phyloP scores from a whole-genome alignment of 805 yeast genomes.

The Myxozyma vanderwaltii region DNA sequence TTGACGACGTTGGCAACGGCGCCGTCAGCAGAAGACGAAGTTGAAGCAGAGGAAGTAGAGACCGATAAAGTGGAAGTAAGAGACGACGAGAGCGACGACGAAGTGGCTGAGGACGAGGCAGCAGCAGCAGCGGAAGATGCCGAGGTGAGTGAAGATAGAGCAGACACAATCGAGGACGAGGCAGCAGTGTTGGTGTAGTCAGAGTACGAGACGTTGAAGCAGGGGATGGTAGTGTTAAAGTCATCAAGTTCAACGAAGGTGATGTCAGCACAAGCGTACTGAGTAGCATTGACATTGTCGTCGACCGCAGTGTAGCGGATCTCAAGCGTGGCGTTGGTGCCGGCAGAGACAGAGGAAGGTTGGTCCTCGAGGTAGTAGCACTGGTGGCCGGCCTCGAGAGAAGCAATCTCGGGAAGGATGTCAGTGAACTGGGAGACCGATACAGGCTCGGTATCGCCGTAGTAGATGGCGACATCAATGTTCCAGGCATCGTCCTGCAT shows the following conservation, averaged over 20 bases:
- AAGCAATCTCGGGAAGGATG: slow-evolving; percentile 30
- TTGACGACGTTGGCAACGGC: slow-evolving; percentile 3
- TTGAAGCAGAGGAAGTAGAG: not conserved
- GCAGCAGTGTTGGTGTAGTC: slow-evolving; percentile 14
- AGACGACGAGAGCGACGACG: slow-evolving; percentile 1
- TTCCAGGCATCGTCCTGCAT: slow-evolving; percentile 49
- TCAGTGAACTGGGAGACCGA: slow-evolving; percentile 48
- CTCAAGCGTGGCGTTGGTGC: slow-evolving; percentile 51
- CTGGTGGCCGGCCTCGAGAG: slow-evolving; percentile 49
- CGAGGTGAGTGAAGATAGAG: not conserved
- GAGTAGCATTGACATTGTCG: slow-evolving; percentile 46
- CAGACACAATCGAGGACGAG: slow-evolving; percentile 4
- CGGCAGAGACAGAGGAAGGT: slow-evolving; percentile 45
- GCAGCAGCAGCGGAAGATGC: not conserved
- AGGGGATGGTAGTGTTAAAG: slow-evolving; percentile 26
- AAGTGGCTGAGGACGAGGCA: not conserved
- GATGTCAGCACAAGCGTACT: slow-evolving; percentile 52
- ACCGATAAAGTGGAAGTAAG: not conserved
- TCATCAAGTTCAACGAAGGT: slow-evolving; percentile 41
- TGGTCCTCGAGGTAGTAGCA: slow-evolving; percentile 52
- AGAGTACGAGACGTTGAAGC: slow-evolving; percentile 32
- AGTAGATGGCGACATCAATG: slow-evolving; percentile 48
- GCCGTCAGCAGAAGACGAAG: slow-evolving; percentile 1
- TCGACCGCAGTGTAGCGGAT: slow-evolving; percentile 49
- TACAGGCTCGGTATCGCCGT: slow-evolving; percentile 45